Evolutionary conservation across 495 filamentous ascomycete species (phyloP), one percentile per base, ranked within the genome.

Genomic region (Amphirosellinia nigrospora): DNA sequence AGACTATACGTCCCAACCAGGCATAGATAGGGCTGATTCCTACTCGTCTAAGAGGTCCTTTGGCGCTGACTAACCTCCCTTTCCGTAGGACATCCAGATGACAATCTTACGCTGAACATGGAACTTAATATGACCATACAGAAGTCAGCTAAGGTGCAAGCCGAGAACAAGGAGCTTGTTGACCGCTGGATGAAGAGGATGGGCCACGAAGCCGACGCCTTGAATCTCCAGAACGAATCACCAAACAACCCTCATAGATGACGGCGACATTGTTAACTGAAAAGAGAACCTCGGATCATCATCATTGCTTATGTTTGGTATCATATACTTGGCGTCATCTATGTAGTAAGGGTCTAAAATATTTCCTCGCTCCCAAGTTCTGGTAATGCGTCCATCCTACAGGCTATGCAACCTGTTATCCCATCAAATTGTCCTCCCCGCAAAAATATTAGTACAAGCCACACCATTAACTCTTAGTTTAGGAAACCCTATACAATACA

Each of bases 141-240:
- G 77, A 86, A 85, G 73, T 84, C 83, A 6, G 85, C 86, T 70
- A 89, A 88, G 74, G 81, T 96, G 66, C 82, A 89, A 76, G 84
- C 83, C n/a, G 95, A 98, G 75, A 97, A 98, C 74, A 86, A 93
- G 74, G 92, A 97, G 56, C 83, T 98, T 43, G 88, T 97, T 63
- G 90, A 94, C 74, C 87, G 95, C 55, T 98, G 92, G 93, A 96
- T 98, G 93, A 87, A 86, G 70, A 85, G 92, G 69, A 93, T 94
- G 85, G 90, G 89, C 7, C 84, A 89, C 78, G 94, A 97, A 82
- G 95, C 93, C 7, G 93, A 96, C 66, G 90, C 87, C 28, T 92
- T 97, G 93, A 98, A 97, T 76, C 79, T 91, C 38, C 77, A 81
- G 63, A 83, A 86, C 63, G 82, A 84, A 60, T 67, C 70, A 50